phyloP scores from a whole-genome alignment of 352 stramenopile genomes.

The Pseudoperonospora humuli region DNA sequence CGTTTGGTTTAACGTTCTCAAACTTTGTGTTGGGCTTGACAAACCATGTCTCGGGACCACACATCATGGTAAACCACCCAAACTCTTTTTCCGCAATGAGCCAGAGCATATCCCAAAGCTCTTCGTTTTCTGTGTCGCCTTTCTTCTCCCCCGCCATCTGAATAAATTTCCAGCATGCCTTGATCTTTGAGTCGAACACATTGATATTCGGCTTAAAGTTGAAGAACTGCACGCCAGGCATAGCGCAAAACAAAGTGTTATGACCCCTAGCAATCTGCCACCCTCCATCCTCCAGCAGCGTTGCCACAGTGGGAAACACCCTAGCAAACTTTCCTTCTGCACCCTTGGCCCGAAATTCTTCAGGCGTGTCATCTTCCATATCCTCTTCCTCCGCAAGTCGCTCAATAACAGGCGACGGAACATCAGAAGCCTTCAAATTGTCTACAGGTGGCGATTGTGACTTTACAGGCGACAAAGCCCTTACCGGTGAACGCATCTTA shows the following conservation, averaged over 20 bases:
- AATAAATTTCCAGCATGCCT: constrained; percentile 79
- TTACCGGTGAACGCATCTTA: constrained; percentile 9
- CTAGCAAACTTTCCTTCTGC: constrained; percentile 35
- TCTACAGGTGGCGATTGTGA: constrained; percentile 6
- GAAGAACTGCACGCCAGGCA: constrained; percentile 74
- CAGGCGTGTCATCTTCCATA: constrained; percentile 9
- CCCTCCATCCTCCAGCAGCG: constrained; percentile 37
- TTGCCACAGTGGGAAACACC: constrained; percentile 38
- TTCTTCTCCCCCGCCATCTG: constrained; percentile 24
- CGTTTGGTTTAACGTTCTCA: constrained; percentile 59
- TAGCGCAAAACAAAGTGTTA: constrained; percentile 62
- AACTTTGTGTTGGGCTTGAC: constrained; percentile 68
- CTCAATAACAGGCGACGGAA: constrained; percentile 1
- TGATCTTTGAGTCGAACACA: constrained; percentile 69
- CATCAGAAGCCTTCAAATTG: constrained; percentile 3
- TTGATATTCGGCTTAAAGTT: constrained; percentile 81
- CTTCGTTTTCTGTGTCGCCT: constrained; percentile 18
- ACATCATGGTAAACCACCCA: constrained; percentile 68
- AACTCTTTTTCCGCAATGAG: constrained; percentile 49
- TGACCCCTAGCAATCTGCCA: constrained; percentile 56
- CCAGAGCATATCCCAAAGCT: constrained; percentile 65
- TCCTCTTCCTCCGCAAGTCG: constrained; percentile 4
- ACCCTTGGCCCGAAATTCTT: constrained; percentile 21
- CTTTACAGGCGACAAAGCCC: constrained; percentile 7
- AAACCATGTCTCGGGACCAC: constrained; percentile 60